Conservation (phyloP, 2,329 filamentous ascomycete species). For the Passalora sequoiae region DNA sequence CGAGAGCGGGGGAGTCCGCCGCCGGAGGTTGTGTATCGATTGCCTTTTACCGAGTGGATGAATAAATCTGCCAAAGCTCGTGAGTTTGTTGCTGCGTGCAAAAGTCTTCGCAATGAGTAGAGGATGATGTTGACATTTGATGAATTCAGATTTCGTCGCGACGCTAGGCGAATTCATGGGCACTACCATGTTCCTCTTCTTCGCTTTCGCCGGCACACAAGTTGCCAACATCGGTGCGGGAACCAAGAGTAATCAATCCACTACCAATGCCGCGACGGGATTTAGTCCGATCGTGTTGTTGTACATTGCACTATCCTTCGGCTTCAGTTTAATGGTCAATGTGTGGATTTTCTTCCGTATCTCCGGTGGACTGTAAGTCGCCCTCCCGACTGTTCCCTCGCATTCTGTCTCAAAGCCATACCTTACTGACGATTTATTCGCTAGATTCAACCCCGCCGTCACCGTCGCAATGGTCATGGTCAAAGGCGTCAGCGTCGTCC, state of each 20-base stretch:
- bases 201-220: constrained; percentile 43
- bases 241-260: constrained; percentile 17
- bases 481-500: constrained; percentile 33
- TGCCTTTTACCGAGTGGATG: constrained; percentile 32
- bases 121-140: too few species aligned
- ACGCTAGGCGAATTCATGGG: constrained; percentile 40
- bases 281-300: constrained; percentile 33
- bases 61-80: constrained; percentile 29
- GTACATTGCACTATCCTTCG: constrained; percentile 39
- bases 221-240: constrained; percentile 38
- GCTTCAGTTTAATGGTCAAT: constrained; percentile 40
- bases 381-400: too few species aligned
- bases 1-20: constrained; percentile 17
- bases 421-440: too few species aligned
- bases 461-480: constrained; percentile 30
- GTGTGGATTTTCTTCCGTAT: constrained; percentile 40
- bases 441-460: constrained; percentile 35
- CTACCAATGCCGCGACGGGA: constrained; percentile 27
- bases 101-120: too few species aligned
- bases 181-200: constrained; percentile 45
- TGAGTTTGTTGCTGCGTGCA: too few species aligned
- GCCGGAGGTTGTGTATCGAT: constrained; percentile 29
- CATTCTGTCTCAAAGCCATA: too few species aligned
- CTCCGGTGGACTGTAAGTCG: constrained; percentile 30
- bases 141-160: constrained; percentile 33